Evolutionary conservation across 805 yeast species (phyloP).

Genomic region (Hemisphaericaspora nanyangensis): DNA sequence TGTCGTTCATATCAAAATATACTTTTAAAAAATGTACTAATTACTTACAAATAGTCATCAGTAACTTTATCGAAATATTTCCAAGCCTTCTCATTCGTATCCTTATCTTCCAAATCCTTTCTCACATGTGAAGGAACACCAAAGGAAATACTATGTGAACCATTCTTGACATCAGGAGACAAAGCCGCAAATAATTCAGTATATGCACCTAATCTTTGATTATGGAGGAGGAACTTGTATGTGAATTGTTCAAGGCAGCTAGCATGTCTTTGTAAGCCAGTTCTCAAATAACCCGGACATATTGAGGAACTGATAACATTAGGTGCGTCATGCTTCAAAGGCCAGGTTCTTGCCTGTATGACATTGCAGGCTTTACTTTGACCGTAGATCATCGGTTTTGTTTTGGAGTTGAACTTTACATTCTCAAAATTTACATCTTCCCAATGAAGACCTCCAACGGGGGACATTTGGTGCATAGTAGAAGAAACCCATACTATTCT

Average conservation of each 20-base stretch:
- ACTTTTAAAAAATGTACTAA: neutral
- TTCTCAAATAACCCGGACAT: constrained; percentile 39
- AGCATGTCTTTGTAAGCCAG: constrained; percentile 28
- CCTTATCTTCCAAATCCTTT: constrained; percentile 1
- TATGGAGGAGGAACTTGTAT: constrained; percentile 13
- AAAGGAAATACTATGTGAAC: constrained; percentile 36
- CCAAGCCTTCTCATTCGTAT: constrained; percentile 4
- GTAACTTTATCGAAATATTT: constrained; percentile 3
- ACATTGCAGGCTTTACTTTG: constrained; percentile 43
- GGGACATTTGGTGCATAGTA: constrained; percentile 25
- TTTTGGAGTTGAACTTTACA: constrained; percentile 3
- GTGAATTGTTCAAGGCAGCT: neutral
- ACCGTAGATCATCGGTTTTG: constrained; percentile 23
- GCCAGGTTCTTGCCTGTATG: constrained; percentile 34
- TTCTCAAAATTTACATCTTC: constrained; percentile 26
- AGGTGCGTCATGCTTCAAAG: constrained; percentile 19
- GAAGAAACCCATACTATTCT: constrained; percentile 48
- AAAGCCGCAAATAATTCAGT: constrained; percentile 41
- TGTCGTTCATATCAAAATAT: neutral
- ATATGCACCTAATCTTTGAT: constrained; percentile 37
- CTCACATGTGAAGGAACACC: constrained; percentile 12
- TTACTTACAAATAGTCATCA: constrained; percentile 3
- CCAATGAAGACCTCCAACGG: constrained; percentile 30
- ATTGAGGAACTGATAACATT: constrained; percentile 30
- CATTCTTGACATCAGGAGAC: constrained; percentile 32